Evolutionary conservation across 441 rosid species (phyloP), one percentile per base, ranked within the genome.

Genomic region (Eutrema salsugineum): DNA sequence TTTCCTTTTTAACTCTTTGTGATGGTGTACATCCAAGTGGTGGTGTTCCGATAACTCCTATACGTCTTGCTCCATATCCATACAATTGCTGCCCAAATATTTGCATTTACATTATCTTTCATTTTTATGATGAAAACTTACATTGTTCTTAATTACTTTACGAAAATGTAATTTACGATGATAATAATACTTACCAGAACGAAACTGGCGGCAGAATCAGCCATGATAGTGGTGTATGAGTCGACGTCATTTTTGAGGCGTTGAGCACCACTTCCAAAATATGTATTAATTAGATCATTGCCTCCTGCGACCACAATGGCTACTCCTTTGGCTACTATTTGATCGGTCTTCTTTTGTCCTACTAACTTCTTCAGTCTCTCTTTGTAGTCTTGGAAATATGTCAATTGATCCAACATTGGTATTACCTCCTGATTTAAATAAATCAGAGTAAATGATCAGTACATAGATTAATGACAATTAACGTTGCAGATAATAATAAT

Each of bases 11-110:
- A 39, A n/a, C 8, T 40, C 92, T 83, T 24, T 84, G 82, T 0
- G 84, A 61, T 6, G 98, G 96, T 47, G 85, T 66, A 63, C 97
- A 93, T 42, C 98, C 97, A 11, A 93, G 60, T 20, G 94, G 91
- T 8, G 90, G 84, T 35, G 85, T 72, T 43, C 88, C 78, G 2
- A 91, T 59, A 5, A 89, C 86, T 47, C 74, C 90, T 15, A 93
- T 83, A 47, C 86, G 87, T 68, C 92, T 77, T 48, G 86, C 90
- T 30, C 97, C 97, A 5, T 79, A 71, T 17, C 64, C 75, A 44
- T 91, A 83, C 5, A 93, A 44, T 48, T 83, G 84, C 97, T 90
- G 69, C 57, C 55, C 50, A 44, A 40, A 63, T 43, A 55, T 66
- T 49, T 49, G 47, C 47, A 71, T 62, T 30, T 39, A 19, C 42